Base-by-base conservation (phyloP, 139 green algal species). In the Chlorella sp. region DNA sequence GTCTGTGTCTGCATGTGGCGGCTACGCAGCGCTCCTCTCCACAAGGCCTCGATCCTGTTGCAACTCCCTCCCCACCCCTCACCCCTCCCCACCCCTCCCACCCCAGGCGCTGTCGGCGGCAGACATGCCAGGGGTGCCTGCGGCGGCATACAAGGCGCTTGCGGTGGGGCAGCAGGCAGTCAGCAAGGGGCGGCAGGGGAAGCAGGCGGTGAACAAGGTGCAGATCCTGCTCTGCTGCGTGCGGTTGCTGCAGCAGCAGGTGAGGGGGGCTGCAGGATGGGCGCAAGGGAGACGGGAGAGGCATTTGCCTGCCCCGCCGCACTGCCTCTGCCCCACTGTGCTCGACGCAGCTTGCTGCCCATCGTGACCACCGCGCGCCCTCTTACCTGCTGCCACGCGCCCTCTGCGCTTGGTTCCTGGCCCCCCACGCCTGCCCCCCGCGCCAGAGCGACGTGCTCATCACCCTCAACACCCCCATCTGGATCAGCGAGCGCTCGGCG, bases 391-490 rank as follows among this genome's bases (percentile, higher is more conserved):
- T 19, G 9, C 27, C 73, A 82, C 1, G 55, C 42, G 4, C 74
- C 45, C 11, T 12, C 42, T 91, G 45, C 69, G 66, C 15, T 36
- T 90, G 40, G 45, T 78, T 33, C 31, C 90, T 56, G 77, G 59
- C 1, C 60, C 90, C 8, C 58, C 93, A 43, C 79, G 90, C 6
- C 67, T 94, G 43, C 89, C 84, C 9, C 76, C 77, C n/a, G 5
- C 69, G 84, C 31, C 43, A 61, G 21, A 77, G 74, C 46, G 88
- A 93, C 48, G 17, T 93, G 21, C 33, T 93, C 11, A 53, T 93
- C 27, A 88, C 69, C 38, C 56, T 93, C 14, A 92, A 92, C 66
- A 87, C 87, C 8, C 87, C 87, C 35, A 77, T 80, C 0, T 81
- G 62, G 55, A 89, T 92, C 35, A 69, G 38, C 33, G 55, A 86